Conservation (phyloP, 2,329 filamentous ascomycete species). For the Diaporthe vexans region DNA sequence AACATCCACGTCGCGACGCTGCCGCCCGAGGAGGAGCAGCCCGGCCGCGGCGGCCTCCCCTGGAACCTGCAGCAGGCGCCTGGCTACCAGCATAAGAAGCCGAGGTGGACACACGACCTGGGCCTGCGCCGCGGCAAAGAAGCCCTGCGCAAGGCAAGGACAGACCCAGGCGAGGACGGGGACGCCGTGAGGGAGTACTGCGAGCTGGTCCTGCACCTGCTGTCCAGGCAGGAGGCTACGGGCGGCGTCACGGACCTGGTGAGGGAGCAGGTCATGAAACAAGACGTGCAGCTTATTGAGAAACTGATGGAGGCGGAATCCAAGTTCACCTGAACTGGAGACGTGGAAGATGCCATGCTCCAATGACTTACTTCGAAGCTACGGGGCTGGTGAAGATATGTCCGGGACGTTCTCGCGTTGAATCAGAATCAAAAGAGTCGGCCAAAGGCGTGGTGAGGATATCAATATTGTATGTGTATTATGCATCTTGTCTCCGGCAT, state of each 20-base stretch:
- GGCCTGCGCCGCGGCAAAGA: conserved; percentile 70
- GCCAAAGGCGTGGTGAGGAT: background rate
- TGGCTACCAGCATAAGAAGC: conserved; percentile 52
- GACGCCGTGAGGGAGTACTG: conserved; percentile 73
- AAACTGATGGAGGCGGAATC: conserved; percentile 62
- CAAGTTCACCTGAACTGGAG: conserved; percentile 44
- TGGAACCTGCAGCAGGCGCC: conserved; percentile 43
- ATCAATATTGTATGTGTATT: conserved; percentile 23
- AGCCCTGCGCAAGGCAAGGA: conserved; percentile 65
- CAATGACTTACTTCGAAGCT: background rate
- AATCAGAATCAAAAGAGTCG: conserved; percentile 1
- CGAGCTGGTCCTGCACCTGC: conserved; percentile 66
- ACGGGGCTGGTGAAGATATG: background rate
- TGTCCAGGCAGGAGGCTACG: conserved; percentile 53
- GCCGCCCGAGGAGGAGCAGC: conserved; percentile 52
- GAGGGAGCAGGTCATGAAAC: conserved; percentile 60
- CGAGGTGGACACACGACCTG: conserved; percentile 69
- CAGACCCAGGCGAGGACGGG: conserved; percentile 66
- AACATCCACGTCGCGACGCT: conserved; percentile 65
- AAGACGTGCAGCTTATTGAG: conserved; percentile 65
- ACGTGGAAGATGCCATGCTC: background rate
- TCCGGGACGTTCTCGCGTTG: background rate
- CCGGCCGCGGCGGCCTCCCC: conserved; percentile 40
- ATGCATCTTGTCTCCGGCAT: background rate
- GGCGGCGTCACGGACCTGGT: conserved; percentile 55